Evolutionary conservation across 805 yeast genomes (phyloP).

Genomic region (Scheffersomyces coipomensis): DNA sequence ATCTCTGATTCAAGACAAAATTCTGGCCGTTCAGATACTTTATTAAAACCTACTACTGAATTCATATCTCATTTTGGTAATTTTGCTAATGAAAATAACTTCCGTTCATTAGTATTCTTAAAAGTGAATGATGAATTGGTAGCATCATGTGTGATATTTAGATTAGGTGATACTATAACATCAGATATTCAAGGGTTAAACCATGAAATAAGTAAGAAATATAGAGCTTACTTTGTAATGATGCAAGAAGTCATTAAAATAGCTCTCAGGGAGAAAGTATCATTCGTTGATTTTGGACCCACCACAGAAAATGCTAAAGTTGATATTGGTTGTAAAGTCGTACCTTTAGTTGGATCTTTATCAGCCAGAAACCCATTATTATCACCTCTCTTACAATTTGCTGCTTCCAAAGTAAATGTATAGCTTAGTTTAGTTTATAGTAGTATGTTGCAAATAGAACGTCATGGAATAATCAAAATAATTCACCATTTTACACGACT

Average conservation of each 20-base stretch:
- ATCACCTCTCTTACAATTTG: slow-evolving; percentile 11
- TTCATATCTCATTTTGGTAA: slow-evolving; percentile 29
- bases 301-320: slow-evolving; percentile 43
- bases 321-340: slow-evolving; percentile 37
- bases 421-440: no score
- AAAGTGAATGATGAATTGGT: slow-evolving; percentile 33
- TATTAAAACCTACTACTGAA: slow-evolving; percentile 29
- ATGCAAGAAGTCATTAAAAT: slow-evolving; percentile 44
- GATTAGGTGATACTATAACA: slow-evolving; percentile 44
- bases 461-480: no score
- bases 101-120: slow-evolving; percentile 34
- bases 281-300: slow-evolving; percentile 46
- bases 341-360: slow-evolving; percentile 38
- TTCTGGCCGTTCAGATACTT: slow-evolving; percentile 37
- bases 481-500: no score
- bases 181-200: slow-evolving; percentile 45
- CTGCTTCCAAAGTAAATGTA: slow-evolving; percentile 16
- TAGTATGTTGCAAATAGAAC: no score
- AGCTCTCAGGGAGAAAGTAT: slow-evolving; percentile 33
- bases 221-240: slow-evolving; percentile 46
- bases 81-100: slow-evolving; percentile 15
- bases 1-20: slow-evolving; percentile 35
- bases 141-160: slow-evolving; percentile 41
- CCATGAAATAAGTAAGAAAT: slow-evolving; percentile 34
- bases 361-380: slow-evolving; percentile 21